Conservation (phyloP, 495 filamentous ascomycete genomes). For the Xeromyces bisporus region DNA sequence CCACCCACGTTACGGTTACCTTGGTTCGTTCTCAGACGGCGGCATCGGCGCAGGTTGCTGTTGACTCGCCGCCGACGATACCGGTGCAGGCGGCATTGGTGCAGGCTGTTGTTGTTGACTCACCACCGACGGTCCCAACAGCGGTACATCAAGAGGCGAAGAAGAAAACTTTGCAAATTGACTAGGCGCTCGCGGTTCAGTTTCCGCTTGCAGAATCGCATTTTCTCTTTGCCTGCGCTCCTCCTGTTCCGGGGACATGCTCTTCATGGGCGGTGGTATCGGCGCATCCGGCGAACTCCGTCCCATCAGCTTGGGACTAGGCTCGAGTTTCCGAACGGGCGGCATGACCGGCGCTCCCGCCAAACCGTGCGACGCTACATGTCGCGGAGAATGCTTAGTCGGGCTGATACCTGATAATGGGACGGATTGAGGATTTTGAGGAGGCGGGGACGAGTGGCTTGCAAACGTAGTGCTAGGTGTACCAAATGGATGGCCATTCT, state of each 20-base stretch:
- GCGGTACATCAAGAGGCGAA: constrained; percentile 22
- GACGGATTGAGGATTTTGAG: constrained; percentile 36
- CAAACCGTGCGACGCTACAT: constrained; percentile 28
- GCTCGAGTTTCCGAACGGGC: constrained; percentile 31
- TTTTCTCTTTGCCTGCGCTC: constrained; percentile 27
- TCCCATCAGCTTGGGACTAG: constrained; percentile 33
- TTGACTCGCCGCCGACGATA: constrained; percentile 11
- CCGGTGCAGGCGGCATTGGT: constrained; percentile 6
- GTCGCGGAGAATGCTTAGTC: constrained; percentile 48
- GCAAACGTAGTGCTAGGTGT: constrained; percentile 13
- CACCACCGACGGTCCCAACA: constrained; percentile 16
- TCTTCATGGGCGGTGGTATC: constrained; percentile 29
- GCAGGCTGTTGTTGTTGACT: constrained; percentile 1
- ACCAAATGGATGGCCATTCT: constrained; percentile 9
- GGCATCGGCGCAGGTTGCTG: neutral
- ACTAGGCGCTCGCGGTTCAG: constrained; percentile 8
- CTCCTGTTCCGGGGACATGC: constrained; percentile 32
- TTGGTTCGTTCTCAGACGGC: neutral
- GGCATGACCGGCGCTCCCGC: constrained; percentile 30
- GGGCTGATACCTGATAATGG: constrained; percentile 53
- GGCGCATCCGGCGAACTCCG: constrained; percentile 31
- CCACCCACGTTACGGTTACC: neutral
- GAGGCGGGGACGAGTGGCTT: constrained; percentile 25
- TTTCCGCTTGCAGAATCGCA: constrained; percentile 14
- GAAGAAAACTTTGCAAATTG: constrained; percentile 18